Evolutionary conservation across 495 filamentous ascomycete species (phyloP).

Genomic region (Aspergillus wentii): DNA sequence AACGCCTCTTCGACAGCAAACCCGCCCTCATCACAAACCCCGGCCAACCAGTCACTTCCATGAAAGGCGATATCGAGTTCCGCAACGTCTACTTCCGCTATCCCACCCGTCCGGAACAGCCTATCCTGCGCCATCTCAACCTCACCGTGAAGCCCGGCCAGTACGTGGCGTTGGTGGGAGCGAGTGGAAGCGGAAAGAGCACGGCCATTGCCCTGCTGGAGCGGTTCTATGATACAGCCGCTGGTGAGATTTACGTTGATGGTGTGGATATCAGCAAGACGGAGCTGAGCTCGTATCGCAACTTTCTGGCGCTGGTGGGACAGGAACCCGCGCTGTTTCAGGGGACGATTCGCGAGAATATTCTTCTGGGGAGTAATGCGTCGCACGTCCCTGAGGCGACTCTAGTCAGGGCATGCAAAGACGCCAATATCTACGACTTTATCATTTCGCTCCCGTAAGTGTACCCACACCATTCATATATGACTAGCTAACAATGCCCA

Average conservation of each 20-base stretch:
- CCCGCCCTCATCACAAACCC: slow-evolving; percentile 70
- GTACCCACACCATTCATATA: background rate
- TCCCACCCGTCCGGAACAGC: slow-evolving; percentile 73
- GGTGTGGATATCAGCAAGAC: slow-evolving; percentile 66
- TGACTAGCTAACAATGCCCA: slow-evolving; percentile 29
- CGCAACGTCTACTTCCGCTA: slow-evolving; percentile 78
- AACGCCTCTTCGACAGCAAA: slow-evolving; percentile 70
- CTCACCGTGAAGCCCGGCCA: slow-evolving; percentile 68
- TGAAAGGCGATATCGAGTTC: slow-evolving; percentile 72
- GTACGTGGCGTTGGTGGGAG: slow-evolving; percentile 76
- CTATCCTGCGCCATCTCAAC: slow-evolving; percentile 70
- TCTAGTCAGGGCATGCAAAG: slow-evolving; percentile 71
- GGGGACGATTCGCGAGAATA: slow-evolving; percentile 78
- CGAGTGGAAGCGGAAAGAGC: slow-evolving; percentile 79
- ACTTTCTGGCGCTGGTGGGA: slow-evolving; percentile 71
- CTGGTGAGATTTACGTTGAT: slow-evolving; percentile 69
- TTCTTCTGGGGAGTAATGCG: slow-evolving; percentile 62
- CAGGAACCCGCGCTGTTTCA: slow-evolving; percentile 88
- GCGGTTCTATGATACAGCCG: slow-evolving; percentile 77
- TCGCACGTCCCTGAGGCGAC: slow-evolving; percentile 63
- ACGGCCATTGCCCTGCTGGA: slow-evolving; percentile 78
- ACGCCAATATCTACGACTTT: slow-evolving; percentile 91
- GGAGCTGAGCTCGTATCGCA: slow-evolving; percentile 76
- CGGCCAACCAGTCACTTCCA: slow-evolving; percentile 52
- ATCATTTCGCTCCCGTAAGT: slow-evolving; percentile 63